Conservation (phyloP, 495 filamentous ascomycete genomes). For the Trichoderma reesei region DNA sequence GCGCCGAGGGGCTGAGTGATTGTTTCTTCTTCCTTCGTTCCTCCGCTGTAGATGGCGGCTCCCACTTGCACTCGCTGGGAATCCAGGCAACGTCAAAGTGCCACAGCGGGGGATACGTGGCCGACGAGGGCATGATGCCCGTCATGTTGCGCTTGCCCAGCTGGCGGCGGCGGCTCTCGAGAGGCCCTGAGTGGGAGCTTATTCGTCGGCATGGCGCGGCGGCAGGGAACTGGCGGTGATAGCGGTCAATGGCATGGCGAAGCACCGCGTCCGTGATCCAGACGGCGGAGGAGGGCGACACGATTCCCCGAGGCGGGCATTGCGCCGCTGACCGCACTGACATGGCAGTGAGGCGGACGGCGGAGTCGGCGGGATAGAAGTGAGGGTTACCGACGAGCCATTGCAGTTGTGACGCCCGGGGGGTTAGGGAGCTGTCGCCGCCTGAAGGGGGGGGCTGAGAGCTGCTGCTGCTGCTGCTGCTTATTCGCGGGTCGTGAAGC, state of each 20-base stretch:
- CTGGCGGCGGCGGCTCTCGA: slow-evolving; percentile 39
- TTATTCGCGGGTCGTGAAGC: neutral
- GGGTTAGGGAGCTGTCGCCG: neutral
- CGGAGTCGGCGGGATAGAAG: neutral
- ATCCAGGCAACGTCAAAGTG: slow-evolving; percentile 28
- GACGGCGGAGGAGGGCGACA: slow-evolving; percentile 21
- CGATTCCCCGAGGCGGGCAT: neutral
- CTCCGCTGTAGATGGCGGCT: slow-evolving; percentile 26
- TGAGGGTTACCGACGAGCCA: neutral
- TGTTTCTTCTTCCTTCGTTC: neutral
- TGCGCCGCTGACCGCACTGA: slow-evolving; percentile 1
- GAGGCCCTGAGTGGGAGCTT: slow-evolving; percentile 33
- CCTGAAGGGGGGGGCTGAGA: neutral
- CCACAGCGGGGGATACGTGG: slow-evolving; percentile 29
- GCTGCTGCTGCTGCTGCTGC: neutral
- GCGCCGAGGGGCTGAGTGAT: neutral
- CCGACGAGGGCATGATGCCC: slow-evolving; percentile 27
- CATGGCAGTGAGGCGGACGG: neutral
- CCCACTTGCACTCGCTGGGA: slow-evolving; percentile 40
- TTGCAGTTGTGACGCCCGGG: neutral
- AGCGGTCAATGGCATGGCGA: slow-evolving; percentile 29
- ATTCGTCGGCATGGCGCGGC: slow-evolving; percentile 15
- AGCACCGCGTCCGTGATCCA: slow-evolving; percentile 38
- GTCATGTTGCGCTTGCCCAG: slow-evolving; percentile 43
- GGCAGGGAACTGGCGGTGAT: slow-evolving; percentile 19